Base-by-base conservation (phyloP, 345 rosid genomes). In the Jatropha curcas region DNA sequence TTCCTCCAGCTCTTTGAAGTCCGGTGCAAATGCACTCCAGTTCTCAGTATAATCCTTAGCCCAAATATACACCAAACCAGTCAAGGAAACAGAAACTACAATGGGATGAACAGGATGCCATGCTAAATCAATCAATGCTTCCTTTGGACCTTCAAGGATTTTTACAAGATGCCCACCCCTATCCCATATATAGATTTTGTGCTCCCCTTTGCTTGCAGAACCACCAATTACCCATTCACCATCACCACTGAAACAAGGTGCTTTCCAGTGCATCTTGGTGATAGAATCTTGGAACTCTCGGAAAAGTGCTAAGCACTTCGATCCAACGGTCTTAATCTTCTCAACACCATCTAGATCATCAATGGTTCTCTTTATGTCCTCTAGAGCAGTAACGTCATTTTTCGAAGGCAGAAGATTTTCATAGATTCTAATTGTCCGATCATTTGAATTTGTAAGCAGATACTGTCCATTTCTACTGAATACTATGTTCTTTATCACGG, bases 21-120 rank as follows among this genome's bases (percentile, higher is more conserved):
- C 99, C 4, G 99, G 98, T 74, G 99, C 99, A 85, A 96, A 96
- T 41, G 99, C 98, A 76, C 99, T 96, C 99, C 98, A 96, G 64
- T 96, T 96, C 83, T 96, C 99, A 3, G 96, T 91, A 76, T 96
- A 90, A 68, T 96, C 99, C 82, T 96, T 96, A 41, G 98, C 99
- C 99, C 99, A 96, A 35, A 96, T 87, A 83, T 96, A 96, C 71
- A 93, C 96, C 80, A 92, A 71, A 68, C 99, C 99, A 17, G 93
- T 87, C 80, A 90, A 79, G 67, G 99, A 96, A 68, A 96, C 97
- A 65, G 98, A 96, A 28, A 93, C 88, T 24, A 96, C 88, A 70
- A 93, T 80, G 2, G 99, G 99, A 83, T 91, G 97, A 68, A 96
- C 92, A 74, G 99, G 99, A 85, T 96, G 99, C 99, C 98, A 96